Conservation (phyloP, 2,329 filamentous ascomycete genomes). For the Penicillium aurantiogriseum region DNA sequence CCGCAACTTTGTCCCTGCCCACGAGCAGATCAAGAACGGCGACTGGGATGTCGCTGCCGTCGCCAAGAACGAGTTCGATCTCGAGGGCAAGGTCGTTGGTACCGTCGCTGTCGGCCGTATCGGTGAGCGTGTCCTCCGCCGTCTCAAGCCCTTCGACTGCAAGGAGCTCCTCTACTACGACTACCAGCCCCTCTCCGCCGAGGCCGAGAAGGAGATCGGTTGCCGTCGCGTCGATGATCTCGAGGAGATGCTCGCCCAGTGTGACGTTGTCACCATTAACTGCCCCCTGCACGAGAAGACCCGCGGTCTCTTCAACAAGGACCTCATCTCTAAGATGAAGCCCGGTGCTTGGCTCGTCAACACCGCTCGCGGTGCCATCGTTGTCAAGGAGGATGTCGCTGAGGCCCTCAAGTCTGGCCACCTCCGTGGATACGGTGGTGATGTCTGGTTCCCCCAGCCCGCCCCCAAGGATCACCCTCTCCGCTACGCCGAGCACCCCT, state of each 20-base stretch:
- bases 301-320: conserved; percentile 95
- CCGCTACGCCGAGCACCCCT: conserved; percentile 88
- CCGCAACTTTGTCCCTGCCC: conserved; percentile 97
- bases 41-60: conserved; percentile 95
- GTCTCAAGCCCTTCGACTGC: conserved; percentile 97
- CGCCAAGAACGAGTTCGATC: conserved; percentile 97
- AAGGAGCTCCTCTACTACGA: conserved; percentile 99
- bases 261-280: conserved; percentile 98
- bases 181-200: conserved; percentile 87
- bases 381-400: conserved; percentile 98
- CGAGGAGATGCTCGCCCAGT: conserved; percentile 91
- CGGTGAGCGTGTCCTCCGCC: conserved; percentile 93
- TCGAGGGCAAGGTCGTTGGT: conserved; percentile 95
- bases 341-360: conserved; percentile 95
- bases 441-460: conserved; percentile 91
- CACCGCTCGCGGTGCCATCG: conserved; percentile 97
- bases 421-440: conserved; percentile 51
- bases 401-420: conserved; percentile 89
- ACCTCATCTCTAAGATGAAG: conserved; percentile 99
- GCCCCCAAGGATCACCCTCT: conserved; percentile 90
- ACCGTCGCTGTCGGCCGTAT: conserved; percentile 97
- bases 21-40: conserved; percentile 84
- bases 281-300: conserved; percentile 99
- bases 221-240: conserved; percentile 83
- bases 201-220: conserved; percentile 93